Base-by-base conservation (phyloP, 345 rosid species). In the Cardamine chenopodiifolia region DNA sequence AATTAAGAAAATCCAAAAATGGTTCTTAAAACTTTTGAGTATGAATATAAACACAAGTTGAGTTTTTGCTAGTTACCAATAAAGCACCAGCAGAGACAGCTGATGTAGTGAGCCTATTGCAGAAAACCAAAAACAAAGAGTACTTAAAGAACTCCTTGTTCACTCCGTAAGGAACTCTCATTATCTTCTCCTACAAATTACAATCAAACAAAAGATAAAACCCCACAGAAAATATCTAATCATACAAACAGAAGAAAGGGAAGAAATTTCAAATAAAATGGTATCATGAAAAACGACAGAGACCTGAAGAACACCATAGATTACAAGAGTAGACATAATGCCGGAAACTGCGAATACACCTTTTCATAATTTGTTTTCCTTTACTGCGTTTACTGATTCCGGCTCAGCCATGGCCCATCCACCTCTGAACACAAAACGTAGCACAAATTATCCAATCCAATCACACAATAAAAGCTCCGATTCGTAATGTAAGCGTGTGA, bases 301-400 rank as follows among this genome's bases (percentile, higher is more conserved):
- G 63, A 89, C 97, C 96, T 91, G 98, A 40, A 93, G 75, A 80
- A 93, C 81, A 55, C 98, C 98, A 57, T 93, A 93, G 84, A 91
- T 82, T 58, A 93, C 98, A 66, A 93, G 98, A 74, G 98, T 89
- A 63, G 78, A 78, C 97, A 93, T 89, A 85, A 93, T 91, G 72
- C 98, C 97, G 37, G 80, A 29, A 31, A 91, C 96, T 2, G 97
- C 96, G 31, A 94, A 85, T 40, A 85, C 73, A 49, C 86, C 92
- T 85, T 88, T 88, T 90, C 91, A 84, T 71, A 89, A 31, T 80
- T 82, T 88, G 82, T 72, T 82, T 76, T 82, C 87, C 72, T 77
- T 84, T 74, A 78, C 81, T 44, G 58, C 82, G 35, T 66, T 68
- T 71, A 70, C 63, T 35, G 84, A 19, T 31, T 68, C 78, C 66